Conservation (phyloP, 2,329 filamentous ascomycete genomes). For the Lecanicillium sp. region DNA sequence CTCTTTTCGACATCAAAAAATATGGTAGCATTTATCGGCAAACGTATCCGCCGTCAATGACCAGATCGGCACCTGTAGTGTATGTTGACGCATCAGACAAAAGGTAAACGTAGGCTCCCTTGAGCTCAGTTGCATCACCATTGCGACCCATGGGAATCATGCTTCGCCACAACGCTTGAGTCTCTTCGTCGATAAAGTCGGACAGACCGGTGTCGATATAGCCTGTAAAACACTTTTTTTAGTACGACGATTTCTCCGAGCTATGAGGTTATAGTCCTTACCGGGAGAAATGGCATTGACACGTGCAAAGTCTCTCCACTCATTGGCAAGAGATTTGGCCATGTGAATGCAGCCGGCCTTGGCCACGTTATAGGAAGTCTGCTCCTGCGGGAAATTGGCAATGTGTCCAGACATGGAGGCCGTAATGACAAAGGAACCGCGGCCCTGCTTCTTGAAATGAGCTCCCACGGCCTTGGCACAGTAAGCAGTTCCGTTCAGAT, state of each 20-base stretch:
- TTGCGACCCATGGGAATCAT: conserved; percentile 70
- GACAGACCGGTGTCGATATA: conserved; percentile 63
- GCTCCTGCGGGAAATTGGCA: conserved; percentile 61
- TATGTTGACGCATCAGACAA: conserved; percentile 68
- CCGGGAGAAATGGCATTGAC: conserved; percentile 57
- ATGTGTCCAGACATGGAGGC: conserved; percentile 64
- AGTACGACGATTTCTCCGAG: too few relatives aligned
- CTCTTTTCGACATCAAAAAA: not conserved
- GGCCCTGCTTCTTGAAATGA: conserved; percentile 56
- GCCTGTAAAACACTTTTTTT: conserved; percentile 16
- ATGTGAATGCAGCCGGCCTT: conserved; percentile 47
- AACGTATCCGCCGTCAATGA: conserved; percentile 65
- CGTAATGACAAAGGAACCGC: conserved; percentile 60
- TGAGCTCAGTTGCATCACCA: conserved; percentile 60
- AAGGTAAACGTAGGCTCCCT: conserved; percentile 72
- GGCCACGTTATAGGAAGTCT: conserved; percentile 58
- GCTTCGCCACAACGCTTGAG: conserved; percentile 62
- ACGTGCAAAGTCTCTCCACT: conserved; percentile 61
- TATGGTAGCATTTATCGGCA: conserved; percentile 25
- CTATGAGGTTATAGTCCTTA: too few relatives aligned
- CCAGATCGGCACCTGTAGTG: conserved; percentile 62
- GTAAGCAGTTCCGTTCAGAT: conserved; percentile 61
- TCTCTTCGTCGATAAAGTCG: conserved; percentile 55
- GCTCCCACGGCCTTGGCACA: conserved; percentile 56
- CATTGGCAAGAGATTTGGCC: conserved; percentile 45